Base-by-base conservation (phyloP, 352 stramenopile species). In the Elongisporangium prolatum region DNA sequence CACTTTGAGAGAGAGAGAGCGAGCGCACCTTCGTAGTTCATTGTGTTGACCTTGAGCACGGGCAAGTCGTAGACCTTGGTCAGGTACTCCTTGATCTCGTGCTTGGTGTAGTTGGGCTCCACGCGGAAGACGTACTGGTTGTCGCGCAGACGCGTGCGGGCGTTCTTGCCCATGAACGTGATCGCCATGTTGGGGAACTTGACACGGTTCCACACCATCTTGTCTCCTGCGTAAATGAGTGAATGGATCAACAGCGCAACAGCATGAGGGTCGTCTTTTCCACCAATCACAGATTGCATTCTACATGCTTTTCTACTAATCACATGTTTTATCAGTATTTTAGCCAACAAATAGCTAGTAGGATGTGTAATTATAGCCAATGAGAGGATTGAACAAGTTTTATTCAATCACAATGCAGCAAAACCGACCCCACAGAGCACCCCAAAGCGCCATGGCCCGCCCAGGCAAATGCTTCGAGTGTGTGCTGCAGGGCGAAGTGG, bases 81-180 rank as follows among this genome's bases (percentile, higher is more conserved):
- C 53, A 98, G 69, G 75, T 98, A 98, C 76, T 98, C 94, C 72
- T 98, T 98, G 55, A 98, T 95, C 80, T 98, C 96, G 71, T 98
- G 85, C 76, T 98, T 98, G 52, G 93, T 98, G 87, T 98, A 98
- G 66, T 89, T 88, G 22, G 96, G 94, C 63, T 97, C 78, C 16
- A 98, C 89, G 52, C 94, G 89, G 75, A 98, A 98, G 37, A 96
- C 83, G 64, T 83, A 90, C 72, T 94, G 78, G 72, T 94, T 94
- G 49, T 89, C 80, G 40, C 74, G 79, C 61, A 89, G 69, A 28
- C 80, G 72, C 64, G 77, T 88, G 59, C 84, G 82, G 52, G 77
- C 65, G 64, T 91, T 94, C 75, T 92, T 92, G 50, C 81, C 80
- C 78, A 94, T 87, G 75, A 91, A 92, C 50, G 82, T 88, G 60